Evolutionary conservation across 208 protist genomes (phyloP), one percentile per base, ranked within the genome.

Genomic region (Acanthamoeba rhysodes): DNA sequence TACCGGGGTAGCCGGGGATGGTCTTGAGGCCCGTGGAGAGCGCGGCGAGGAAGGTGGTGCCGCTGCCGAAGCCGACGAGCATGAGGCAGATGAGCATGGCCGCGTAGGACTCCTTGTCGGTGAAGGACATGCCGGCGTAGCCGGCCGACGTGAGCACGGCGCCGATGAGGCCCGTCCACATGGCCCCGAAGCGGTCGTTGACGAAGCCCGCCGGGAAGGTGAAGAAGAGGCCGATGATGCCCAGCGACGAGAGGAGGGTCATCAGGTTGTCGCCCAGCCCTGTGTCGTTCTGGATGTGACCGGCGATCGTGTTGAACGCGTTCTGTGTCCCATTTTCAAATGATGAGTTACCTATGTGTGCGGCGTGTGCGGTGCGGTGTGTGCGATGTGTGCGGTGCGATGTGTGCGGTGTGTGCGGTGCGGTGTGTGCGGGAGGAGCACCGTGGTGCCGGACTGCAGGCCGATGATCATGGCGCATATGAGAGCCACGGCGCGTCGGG

Each of bases 41-140:
- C 4, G 76, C 34, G 16, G 76, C 76, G 41, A 85, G 41, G 78
- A 53, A 85, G 24, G 48, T 18, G 37, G 78, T 34, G 20, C 78
- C 78, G 48, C 78, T 85, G 37, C 78, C 78, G n/a, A 85, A 85
- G 37, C 78, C 78, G 78, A 85, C 78, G 2, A 85, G 34, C 45
- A 59, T 85, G 27, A 85, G 24, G 48, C 78, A 85, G 37, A 85
- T 85, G 27, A 85, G 27, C 78, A 85, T 85, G 20, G 48, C 37
- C 45, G 78, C 27, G 48, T 85, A 85, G 48, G 78, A 41, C 12
- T 85, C 78, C 78, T 85, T 85, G 78, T 85, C 48, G 24, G 78
- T 85, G 48, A 85, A 85, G 34, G 78, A 85, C 78, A 85, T 85
- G 48, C 45, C 78, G 24, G 48, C 45, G 29, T 85, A 85, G 34